Evolutionary conservation across 1,284 basidiomycete genomes (phyloP).

Genomic region (Termitomyces sp.): DNA sequence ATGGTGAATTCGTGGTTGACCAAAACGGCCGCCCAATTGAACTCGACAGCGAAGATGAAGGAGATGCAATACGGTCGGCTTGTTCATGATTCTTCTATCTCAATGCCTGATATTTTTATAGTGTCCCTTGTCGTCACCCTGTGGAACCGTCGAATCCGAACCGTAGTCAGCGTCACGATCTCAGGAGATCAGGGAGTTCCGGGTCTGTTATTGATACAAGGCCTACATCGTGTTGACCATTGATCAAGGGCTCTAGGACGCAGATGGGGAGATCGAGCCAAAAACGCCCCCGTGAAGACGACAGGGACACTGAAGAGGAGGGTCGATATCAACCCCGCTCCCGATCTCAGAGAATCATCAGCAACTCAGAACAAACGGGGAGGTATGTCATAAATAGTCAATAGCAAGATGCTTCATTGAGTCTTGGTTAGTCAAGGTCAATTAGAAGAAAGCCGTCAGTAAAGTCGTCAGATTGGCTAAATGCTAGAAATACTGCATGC

Average conservation of each 20-base stretch:
- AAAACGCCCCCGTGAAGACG: constrained; percentile 12
- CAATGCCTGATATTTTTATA: too few relatives aligned
- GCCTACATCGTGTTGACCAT: too few relatives aligned
- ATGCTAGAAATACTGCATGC: too few relatives aligned
- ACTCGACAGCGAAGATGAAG: constrained; percentile 14
- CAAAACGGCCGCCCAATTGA: not conserved
- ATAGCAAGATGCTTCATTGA: not conserved
- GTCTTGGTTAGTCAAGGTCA: not conserved
- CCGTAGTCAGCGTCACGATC: too few relatives aligned
- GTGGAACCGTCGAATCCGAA: too few relatives aligned
- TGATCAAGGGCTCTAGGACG: not conserved
- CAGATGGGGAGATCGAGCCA: not conserved
- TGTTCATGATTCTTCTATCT: too few relatives aligned
- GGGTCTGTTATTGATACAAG: too few relatives aligned
- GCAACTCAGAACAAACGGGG: not conserved
- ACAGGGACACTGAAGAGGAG: constrained; percentile 2
- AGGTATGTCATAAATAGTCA: not conserved
- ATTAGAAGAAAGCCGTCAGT: too few relatives aligned
- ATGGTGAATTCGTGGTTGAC: not conserved
- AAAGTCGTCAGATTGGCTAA: too few relatives aligned
- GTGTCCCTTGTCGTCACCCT: too few relatives aligned
- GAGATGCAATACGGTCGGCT: not conserved
- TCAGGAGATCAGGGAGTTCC: too few relatives aligned
- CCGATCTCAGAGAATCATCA: not conserved
- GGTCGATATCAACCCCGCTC: constrained; percentile 3